Conservation (phyloP, 2,329 filamentous ascomycete genomes). For the Xylaria sp. region DNA sequence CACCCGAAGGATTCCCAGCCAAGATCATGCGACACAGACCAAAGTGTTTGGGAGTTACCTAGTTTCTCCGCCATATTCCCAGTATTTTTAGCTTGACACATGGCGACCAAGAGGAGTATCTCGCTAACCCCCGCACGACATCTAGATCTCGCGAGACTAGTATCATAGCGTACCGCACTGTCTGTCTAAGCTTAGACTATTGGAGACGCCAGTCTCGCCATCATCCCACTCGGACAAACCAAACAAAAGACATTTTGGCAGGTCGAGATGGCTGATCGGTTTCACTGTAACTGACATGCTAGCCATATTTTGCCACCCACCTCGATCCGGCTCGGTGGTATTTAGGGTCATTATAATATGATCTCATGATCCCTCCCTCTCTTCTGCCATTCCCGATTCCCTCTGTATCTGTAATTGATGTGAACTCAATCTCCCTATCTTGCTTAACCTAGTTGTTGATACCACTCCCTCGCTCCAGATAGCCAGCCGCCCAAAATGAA, state of each 20-base stretch:
- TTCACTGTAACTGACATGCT: conserved; percentile 3
- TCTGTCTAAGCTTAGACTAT: conserved; percentile 18
- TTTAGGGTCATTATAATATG: conserved; percentile 13
- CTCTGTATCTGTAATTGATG: conserved; percentile 6
- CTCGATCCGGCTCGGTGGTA: not conserved
- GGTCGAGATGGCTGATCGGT: conserved; percentile 12
- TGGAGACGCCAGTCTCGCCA: not conserved
- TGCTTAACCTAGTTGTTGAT: not conserved
- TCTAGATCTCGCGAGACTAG: conserved; percentile 13
- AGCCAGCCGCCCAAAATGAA: conserved; percentile 45
- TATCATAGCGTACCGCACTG: conserved; percentile 25
- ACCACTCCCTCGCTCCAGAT: not conserved
- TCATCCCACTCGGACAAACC: conserved; percentile 2
- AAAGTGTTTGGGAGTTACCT: conserved; percentile 19
- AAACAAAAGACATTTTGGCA: conserved; percentile 20
- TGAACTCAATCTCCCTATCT: conserved; percentile 8
- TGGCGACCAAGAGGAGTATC: not conserved
- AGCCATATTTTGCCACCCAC: conserved; percentile 3
- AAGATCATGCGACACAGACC: conserved; percentile 4
- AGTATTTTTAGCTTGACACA: not conserved
- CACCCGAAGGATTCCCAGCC: too few species aligned
- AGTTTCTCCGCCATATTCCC: conserved; percentile 22
- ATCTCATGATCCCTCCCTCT: conserved; percentile 16
- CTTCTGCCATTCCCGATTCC: not conserved
- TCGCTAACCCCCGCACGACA: conserved; percentile 33